Conservation (phyloP, 345 rosid species). For the Turnera subulata region DNA sequence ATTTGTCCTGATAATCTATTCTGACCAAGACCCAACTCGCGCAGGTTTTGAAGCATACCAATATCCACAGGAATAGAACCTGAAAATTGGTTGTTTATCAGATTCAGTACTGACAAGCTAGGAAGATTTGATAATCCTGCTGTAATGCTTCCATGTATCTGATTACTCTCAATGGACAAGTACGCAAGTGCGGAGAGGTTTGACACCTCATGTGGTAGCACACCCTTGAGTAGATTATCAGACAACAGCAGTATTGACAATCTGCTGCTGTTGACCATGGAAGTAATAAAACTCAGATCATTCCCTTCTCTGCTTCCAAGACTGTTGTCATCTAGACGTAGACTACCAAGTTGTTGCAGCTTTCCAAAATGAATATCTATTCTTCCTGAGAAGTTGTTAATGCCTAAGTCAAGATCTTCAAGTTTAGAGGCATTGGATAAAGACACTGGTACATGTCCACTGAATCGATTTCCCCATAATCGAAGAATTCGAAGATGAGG, state of each 20-base stretch:
- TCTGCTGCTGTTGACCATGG: not conserved
- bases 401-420: not conserved
- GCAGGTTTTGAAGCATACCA: not conserved
- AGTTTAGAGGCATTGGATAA: conserved; percentile 1
- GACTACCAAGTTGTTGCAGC: not conserved
- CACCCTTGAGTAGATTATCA: not conserved
- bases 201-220: not conserved
- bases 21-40: not conserved
- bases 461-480: not conserved
- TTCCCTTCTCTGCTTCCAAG: not conserved
- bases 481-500: not conserved
- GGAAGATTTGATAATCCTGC: not conserved
- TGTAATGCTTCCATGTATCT: not conserved
- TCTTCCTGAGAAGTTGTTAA: not conserved
- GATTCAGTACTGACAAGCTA: not conserved
- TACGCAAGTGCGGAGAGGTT: not conserved
- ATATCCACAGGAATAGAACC: not conserved
- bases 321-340: not conserved
- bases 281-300: conserved; percentile 4
- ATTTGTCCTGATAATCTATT: not conserved
- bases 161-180: not conserved
- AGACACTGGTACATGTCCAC: conserved; percentile 1
- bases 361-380: not conserved
- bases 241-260: not conserved
- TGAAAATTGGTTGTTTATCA: not conserved